Evolutionary conservation across 2,329 filamentous ascomycete genomes (phyloP), one percentile per base, ranked within the genome.

Genomic region (Colletotrichum chrysophilum): DNA sequence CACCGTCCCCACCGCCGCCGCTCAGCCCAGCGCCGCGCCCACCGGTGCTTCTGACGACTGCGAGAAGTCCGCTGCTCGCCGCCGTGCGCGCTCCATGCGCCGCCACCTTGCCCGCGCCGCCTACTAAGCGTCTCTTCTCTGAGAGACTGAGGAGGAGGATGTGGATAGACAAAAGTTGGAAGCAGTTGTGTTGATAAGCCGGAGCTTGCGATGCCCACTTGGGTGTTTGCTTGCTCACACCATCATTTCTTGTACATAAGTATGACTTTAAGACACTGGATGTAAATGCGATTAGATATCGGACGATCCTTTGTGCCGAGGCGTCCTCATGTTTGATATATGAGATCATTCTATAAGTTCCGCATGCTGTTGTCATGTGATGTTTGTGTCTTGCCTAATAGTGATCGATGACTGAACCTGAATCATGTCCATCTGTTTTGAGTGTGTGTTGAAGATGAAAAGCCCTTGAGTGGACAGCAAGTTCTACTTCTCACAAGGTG

Each of bases 191-290:
- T n/a, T 60, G 52, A 24, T 43, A 18, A 34, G 24, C 16, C 2
- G 12, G 30, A 28, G 61, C 30, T 14, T 8, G 12, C 14, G 38
- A 26, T 14, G 24, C 52, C 52, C 60, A 16, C 34, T 72, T 67
- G 28, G 34, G 34, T 0, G 14, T 34, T 18, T 48, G n/a, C 18
- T 14, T 3, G 62, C 38, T 38, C 38, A 18, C 28, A 34, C 30
- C 58, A 18, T 24, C 8, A 64, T 67, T 70, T 75, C 74, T 69
- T 74, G 74, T 73, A 75, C 48, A 75, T 73, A 75, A 38, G 55
- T 73, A 69, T 75, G 70, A 76, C 70, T 74, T 48, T 18, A 68
- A 68, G 70, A 76, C 74, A 74, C 64, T 65, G 64, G 74, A 76
- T 76, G 70, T 76, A 69, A 74, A 74, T 68, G 43, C 64, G 56